Base-by-base conservation (phyloP, 1,284 basidiomycete genomes). In the Vanrija pseudolonga region DNA sequence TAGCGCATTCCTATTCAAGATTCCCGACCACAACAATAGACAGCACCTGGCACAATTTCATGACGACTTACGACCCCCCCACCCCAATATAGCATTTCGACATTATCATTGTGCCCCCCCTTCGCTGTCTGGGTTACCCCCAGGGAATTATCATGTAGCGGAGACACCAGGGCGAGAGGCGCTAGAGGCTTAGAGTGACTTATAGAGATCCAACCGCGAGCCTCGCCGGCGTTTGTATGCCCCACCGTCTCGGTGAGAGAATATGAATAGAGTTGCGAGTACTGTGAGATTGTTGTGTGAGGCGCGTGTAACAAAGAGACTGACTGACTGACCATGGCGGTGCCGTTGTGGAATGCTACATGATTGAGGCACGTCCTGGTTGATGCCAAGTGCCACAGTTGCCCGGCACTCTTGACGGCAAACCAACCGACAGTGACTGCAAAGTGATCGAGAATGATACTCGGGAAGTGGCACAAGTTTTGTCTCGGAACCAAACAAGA, bases 151-250 rank as follows among this genome's bases (percentile, higher is more conserved):
- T 24, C 47, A 48, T 52, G 50, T 51, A 56, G 55, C 50, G 22
- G 55, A 53, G 47, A 56, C 50, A 42, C 39, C n/a, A 46, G 47
- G 47, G 47, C 38, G 45, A 47, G 49, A 49, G 52, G 50, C 58
- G 58, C 58, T 60, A 60, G 58, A 60, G 58, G 58, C 58, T 51
- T 56, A 60, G 55, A 60, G 49, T 40, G 42, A 50, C 38, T 53
- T 46, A 56, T 49, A 60, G 55, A 52, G 17, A 23, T 40, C 50
- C 38, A 41, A 41, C 43, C 45, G 45, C 32, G 49, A 56, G 58
- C 58, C 58, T 60, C 58, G 45, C 45, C 20, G 55, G 58, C 58
- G 58, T 60, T 54, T 54, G 49, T 47, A 49, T 45, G 46, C 58
- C n/a, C 55, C 49, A 42, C 39, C 43, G 50, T 51, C 47, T 49